phyloP scores from a whole-genome alignment of 148 eudicot species.

The Silene uniflora region DNA sequence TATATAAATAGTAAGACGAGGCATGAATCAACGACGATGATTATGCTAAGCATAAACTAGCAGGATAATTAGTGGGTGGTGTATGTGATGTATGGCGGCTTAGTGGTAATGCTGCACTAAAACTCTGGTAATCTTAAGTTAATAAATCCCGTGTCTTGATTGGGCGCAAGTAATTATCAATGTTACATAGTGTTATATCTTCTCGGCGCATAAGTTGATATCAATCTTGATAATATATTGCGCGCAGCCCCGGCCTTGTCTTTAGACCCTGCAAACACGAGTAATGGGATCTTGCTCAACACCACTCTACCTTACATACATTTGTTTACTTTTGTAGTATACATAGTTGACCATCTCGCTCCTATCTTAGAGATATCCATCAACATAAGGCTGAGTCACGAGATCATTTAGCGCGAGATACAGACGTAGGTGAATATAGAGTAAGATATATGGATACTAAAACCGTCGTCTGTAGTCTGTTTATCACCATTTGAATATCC shows the following conservation, averaged over 20 bases:
- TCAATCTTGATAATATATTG: background rate
- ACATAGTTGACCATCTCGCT: too few species aligned
- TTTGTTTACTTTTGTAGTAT: too few species aligned
- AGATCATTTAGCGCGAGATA: too few species aligned
- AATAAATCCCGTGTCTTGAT: background rate
- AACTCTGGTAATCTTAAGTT: background rate
- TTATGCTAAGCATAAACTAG: background rate
- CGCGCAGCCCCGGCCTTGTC: background rate
- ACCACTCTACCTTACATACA: background rate
- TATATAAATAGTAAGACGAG: conserved; percentile 8
- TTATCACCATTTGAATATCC: too few species aligned
- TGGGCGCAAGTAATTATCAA: conserved; percentile 1
- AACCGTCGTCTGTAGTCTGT: too few species aligned
- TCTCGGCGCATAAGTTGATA: background rate
- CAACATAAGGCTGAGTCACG: too few species aligned
- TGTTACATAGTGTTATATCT: background rate
- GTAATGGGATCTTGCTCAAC: background rate
- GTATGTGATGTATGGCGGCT: conserved; percentile 37
- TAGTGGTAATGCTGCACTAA: conserved; percentile 2
- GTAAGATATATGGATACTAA: too few species aligned
- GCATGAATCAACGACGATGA: background rate
- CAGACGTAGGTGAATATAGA: too few species aligned
- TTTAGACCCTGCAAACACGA: too few species aligned
- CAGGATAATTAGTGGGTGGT: background rate
- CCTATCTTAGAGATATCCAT: too few species aligned